These are phyloP conservation scores for Talaromyces sp. DNA, from an alignment of 2,329 filamentous ascomycete species.

Conservation along the genomic window DNA sequence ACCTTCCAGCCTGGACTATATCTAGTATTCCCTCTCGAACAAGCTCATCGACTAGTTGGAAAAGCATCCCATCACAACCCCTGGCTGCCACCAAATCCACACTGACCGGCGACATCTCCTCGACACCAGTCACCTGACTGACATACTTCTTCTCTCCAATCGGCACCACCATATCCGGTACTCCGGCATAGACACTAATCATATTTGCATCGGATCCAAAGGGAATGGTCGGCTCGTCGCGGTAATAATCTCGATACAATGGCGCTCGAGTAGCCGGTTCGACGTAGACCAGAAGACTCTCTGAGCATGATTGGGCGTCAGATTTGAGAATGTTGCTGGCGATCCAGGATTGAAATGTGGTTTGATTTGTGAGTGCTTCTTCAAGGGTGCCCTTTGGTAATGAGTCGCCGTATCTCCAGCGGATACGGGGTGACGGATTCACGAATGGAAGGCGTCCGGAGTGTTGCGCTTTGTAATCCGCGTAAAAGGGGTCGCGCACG, in stretches of 20 bases:
- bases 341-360: conserved; percentile 34
- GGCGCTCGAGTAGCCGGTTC: conserved; percentile 21
- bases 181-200: conserved; percentile 22
- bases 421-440: conserved; percentile 28
- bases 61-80: conserved; percentile 34
- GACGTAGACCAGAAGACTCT: conserved; percentile 30
- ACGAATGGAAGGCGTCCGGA: conserved; percentile 28
- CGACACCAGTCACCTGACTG: conserved; percentile 26
- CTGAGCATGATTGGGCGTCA: conserved; percentile 29
- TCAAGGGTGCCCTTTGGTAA: conserved; percentile 10
- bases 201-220: neutral
- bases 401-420: conserved; percentile 24
- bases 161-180: conserved; percentile 30
- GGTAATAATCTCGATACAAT: conserved; percentile 24
- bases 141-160: conserved; percentile 27
- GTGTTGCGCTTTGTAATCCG: conserved; percentile 25
- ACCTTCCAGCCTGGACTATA: conserved; percentile 23
- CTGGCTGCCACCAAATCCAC: conserved; percentile 30
- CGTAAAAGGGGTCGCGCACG: conserved; percentile 30
- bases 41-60: conserved; percentile 28
- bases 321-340: conserved; percentile 23
- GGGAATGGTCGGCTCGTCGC: conserved; percentile 9
- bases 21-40: conserved; percentile 26
- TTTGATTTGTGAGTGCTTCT: conserved; percentile 32
- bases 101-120: conserved; percentile 33